Evolutionary conservation across 1,284 basidiomycete genomes (phyloP).

Genomic region (Sanghuangporus weigelae): DNA sequence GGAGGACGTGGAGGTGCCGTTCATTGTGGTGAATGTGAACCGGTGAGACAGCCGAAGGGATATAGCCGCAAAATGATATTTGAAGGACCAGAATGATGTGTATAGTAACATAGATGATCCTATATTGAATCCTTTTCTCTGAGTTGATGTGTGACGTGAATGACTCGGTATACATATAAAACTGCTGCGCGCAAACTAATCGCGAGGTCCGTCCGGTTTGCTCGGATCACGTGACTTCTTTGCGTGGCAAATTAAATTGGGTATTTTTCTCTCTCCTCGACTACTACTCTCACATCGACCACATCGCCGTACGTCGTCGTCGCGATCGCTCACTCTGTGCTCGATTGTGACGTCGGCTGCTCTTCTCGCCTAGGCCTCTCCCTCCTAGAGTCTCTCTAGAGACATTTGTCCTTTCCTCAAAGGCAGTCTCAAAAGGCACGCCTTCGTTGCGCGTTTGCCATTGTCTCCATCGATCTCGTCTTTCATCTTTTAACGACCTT

Average conservation of each 20-base stretch:
- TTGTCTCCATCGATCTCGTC: constrained; percentile 28
- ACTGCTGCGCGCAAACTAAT: background rate
- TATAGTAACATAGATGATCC: background rate
- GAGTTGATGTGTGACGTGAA: background rate
- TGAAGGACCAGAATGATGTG: background rate
- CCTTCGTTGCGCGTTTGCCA: constrained; percentile 87
- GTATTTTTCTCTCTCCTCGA: background rate
- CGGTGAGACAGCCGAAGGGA: background rate
- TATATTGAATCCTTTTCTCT: background rate
- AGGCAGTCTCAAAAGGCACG: constrained; percentile 68
- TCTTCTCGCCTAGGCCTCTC: background rate
- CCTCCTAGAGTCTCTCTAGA: constrained; percentile 11
- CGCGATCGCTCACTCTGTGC: constrained; percentile 15
- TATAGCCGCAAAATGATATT: background rate
- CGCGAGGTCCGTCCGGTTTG: background rate
- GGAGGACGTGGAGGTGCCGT: constrained; percentile 84
- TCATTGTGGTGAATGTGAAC: constrained; percentile 46
- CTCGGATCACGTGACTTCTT: background rate
- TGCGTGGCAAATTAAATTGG: background rate
- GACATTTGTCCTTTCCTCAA: constrained; percentile 7
- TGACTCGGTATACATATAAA: background rate
- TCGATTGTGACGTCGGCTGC: constrained; percentile 15
- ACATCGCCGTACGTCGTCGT: constrained; percentile 13
- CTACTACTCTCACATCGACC: constrained; percentile 1
- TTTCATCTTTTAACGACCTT: constrained; percentile 32